Conservation (phyloP, 495 filamentous ascomycete genomes). For the Daldinia bambusicola region DNA sequence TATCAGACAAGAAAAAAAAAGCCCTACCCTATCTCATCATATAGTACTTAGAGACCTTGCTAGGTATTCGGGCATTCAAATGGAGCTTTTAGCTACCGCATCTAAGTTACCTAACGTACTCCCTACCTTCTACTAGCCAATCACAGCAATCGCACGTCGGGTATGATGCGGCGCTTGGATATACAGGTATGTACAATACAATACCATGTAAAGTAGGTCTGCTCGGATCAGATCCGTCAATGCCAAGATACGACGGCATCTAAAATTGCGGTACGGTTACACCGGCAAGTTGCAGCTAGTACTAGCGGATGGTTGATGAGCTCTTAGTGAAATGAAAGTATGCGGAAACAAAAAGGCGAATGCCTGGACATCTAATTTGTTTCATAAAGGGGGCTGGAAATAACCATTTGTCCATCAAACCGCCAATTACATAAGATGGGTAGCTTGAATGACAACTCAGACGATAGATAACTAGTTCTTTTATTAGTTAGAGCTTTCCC, state of each 20-base stretch:
- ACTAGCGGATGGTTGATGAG: background rate
- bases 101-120: background rate
- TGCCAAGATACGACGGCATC: conserved; percentile 29
- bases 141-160: background rate
- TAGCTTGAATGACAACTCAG: too few relatives aligned
- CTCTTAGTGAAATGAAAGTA: background rate
- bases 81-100: background rate
- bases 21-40: background rate
- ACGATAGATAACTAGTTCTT: too few relatives aligned
- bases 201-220: background rate
- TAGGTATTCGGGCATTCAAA: conserved; percentile 1
- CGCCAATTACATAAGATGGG: too few relatives aligned
- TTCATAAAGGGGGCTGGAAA: too few relatives aligned
- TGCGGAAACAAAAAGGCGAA: too few relatives aligned
- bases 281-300: conserved; percentile 21
- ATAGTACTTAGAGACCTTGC: background rate
- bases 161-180: background rate
- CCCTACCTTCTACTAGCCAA: background rate
- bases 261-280: conserved; percentile 30
- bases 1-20: background rate
- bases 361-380: too few relatives aligned
- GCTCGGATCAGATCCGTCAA: conserved; percentile 22
- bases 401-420: too few relatives aligned
- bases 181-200: too few relatives aligned
- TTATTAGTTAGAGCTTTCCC: too few relatives aligned